Base-by-base conservation (phyloP, 768 basidiomycete species). In the Russula earlei region DNA sequence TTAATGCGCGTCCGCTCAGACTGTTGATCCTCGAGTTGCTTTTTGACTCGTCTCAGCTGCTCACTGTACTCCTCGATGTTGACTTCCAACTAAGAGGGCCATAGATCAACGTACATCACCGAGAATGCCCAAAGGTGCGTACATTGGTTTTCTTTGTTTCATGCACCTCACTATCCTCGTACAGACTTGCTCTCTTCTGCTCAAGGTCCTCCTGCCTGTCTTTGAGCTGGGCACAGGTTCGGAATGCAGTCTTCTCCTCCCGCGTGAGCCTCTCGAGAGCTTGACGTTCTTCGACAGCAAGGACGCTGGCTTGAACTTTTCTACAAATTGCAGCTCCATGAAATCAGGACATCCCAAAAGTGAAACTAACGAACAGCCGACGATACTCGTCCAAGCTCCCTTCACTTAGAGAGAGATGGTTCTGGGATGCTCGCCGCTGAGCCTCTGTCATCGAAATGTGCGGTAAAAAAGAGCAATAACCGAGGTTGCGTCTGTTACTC, bases 361-460 rank as follows among this genome's bases (percentile, higher is more conserved):
- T 24, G 40, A 41, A 19, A 46, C 15, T 47, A 19, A 53, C 19
- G 41, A 70, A 91, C 88, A 94, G 75, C 67, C 77, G 73, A 11
- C 83, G 83, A 68, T 99, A 99, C 67, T 97, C 89, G 37, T 87
- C 84, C 14, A 98, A 72, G 65, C 85, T 89, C 55, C 89, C 84
- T 66, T 90, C 84, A 54, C 81, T 87, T 5, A 99, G 73, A 0
- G 88, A 83, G 42, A 89, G 72, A 42, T 88, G 94, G 54, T 80
- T 74, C 64, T 84, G 80, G 10, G 88, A 84, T 6, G 83, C 77
- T 64, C 75, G 80, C 52, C 86, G 74, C 63, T 89, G 86, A 27
- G 81, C 81, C 75, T 91, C 91, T 89, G 62, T 15, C 27, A 31
- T 62, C 15, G 31, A 64, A 15, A 22, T 11, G 1, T 20, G 62